Base-by-base conservation (phyloP, 129 eudicot genomes). In the Pulicaria dysenterica region DNA sequence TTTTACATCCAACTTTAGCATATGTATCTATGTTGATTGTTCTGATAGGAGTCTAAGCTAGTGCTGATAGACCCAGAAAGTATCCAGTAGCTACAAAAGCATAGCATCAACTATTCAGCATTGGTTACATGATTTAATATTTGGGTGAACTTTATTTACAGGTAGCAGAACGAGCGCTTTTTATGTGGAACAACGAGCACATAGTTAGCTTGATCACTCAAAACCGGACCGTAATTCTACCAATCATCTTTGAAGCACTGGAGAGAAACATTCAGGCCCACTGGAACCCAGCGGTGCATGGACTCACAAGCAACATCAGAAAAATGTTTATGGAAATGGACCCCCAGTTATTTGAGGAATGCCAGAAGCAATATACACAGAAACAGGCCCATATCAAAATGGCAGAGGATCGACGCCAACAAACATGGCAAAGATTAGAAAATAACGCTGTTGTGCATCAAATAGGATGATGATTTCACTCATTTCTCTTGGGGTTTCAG, bases 81-180 rank as follows among this genome's bases (percentile, higher is more conserved):
- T 2, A 24, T 24, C 2, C 31, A 24, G 31, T 1, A 24, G 31
- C 31, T 24, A 24, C 31, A 24, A 24, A 24, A 24, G 31, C 31
- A 24, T 24, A 24, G 1, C 31, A 0, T 24, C 31, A 24, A 24
- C 9, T 69, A 16, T 15, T 16, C 42, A 12, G 51, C 13, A 8
- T 3, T 17, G 19, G 10, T 38, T 46, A 56, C 31, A 55, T 3
- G 6, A 54, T 45, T 74, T 36, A 38, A 14, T 58, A 24, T 46
- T 64, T 53, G 44, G 63, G 24, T 51, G 48, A 58, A 72, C 46
- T 5, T 14, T 4, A 8, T 75, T 47, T 13, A 58, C 88, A 91
- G 97, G 95, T 88, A 24, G 89, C 97, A 68, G 97, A 91, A 75
- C 74, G 97, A 73, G 95, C 97, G 36, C 91, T 91, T 5, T 91